Base-by-base conservation (phyloP, 352 stramenopile genomes). In the Nothophytophthora sp. region DNA sequence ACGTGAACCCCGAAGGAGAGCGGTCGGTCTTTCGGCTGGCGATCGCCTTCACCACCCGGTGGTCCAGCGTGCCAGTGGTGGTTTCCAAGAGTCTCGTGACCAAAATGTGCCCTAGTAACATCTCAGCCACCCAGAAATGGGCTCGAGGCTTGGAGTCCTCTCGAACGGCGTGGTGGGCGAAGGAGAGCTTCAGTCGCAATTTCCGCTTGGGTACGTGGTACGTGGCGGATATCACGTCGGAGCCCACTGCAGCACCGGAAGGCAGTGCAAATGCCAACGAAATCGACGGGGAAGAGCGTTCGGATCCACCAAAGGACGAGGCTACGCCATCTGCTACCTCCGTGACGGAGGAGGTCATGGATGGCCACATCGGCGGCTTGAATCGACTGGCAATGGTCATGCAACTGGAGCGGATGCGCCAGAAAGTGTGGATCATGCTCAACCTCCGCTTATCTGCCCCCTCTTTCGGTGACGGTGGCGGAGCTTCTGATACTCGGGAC, bases 141-240 rank as follows among this genome's bases (percentile, higher is more conserved):
- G 67, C 67, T 1, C 61, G 73, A 10, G 78, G 81, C 3, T 61
- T 76, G 33, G 76, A 80, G 24, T 53, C 47, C 7, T 68, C 75
- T 3, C 53, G 79, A 5, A 90, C 67, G 1, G 68, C 71, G 15
- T 94, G 81, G 84, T 94, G 84, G 84, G 81, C 77, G 0, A 72
- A 79, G n/a, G 84, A 94, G 50, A 86, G 75, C 19, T 90, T 73
- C 43, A 92, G 81, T 45, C 66, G 84, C 12, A 80, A 69, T 45
- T 90, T 86, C 46, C 73, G 81, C 1, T 50, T 92, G 7, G 84
- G 84, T 2, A 87, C 81, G 1, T 95, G 81, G 84, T 95, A 88
- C 41, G 69, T 64, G 0, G 69, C 68, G 0, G 78, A 90, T n/a
- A 58, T 86, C 4, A 46, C 59, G 13, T 11, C 50, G 9, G 43